phyloP scores from a whole-genome alignment of 2,329 filamentous ascomycete species.

The Tolypocladium paradoxum region DNA sequence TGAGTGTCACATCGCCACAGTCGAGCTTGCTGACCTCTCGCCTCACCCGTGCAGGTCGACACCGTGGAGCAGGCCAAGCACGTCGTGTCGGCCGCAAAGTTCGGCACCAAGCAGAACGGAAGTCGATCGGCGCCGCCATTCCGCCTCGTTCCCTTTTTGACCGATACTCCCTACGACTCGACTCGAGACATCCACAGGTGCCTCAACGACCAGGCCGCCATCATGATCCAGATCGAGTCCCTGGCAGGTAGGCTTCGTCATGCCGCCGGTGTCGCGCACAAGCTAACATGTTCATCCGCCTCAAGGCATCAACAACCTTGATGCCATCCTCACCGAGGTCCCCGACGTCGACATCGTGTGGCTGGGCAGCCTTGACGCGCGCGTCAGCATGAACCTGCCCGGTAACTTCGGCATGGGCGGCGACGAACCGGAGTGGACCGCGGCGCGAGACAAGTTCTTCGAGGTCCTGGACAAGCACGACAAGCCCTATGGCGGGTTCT shows the following conservation, averaged over 20 bases:
- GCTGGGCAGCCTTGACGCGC: conserved; percentile 32
- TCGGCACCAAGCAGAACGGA: conserved; percentile 26
- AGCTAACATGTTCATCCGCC: not conserved
- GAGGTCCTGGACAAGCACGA: conserved; percentile 32
- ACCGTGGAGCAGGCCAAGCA: conserved; percentile 34
- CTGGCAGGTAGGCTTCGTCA: conserved; percentile 12
- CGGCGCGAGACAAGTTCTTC: conserved; percentile 24
- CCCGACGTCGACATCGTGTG: conserved; percentile 36
- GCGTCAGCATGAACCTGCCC: conserved; percentile 32
- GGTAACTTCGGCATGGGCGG: conserved; percentile 19
- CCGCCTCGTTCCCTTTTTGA: conserved; percentile 27
- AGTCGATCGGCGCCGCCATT: conserved; percentile 35
- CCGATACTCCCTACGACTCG: conserved; percentile 23
- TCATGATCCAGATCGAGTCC: conserved; percentile 37
- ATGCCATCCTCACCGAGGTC: conserved; percentile 33
- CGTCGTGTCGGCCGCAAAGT: conserved; percentile 31
- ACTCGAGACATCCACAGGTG: conserved; percentile 24
- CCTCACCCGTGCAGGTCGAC: conserved; percentile 19
- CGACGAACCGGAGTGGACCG: conserved; percentile 30
- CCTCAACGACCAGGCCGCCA: conserved; percentile 34
- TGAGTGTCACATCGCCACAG: not conserved
- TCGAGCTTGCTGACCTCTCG: not conserved
- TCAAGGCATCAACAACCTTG: conserved; percentile 32
- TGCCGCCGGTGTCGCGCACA: not conserved
- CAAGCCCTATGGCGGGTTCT: conserved; percentile 27